Evolutionary conservation across 2,329 filamentous ascomycete genomes (phyloP).

Genomic region (Xylariaceae sp.): DNA sequence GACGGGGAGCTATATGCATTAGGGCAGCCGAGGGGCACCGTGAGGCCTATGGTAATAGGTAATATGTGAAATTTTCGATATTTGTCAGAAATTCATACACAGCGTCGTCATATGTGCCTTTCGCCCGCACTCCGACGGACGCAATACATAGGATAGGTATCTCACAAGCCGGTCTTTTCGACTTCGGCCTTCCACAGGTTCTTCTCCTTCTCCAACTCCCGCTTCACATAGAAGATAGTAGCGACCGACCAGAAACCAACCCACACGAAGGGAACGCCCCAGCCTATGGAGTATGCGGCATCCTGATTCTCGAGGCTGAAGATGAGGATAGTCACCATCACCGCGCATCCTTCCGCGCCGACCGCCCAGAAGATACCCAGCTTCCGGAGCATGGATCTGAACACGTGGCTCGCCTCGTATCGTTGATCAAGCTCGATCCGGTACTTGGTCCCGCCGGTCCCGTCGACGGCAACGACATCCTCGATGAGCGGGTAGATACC

Average conservation of each 20-base stretch:
- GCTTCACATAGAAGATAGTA: constrained; percentile 20
- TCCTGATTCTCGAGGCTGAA: constrained; percentile 6
- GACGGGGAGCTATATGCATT: too few species aligned
- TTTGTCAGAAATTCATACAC: too few species aligned
- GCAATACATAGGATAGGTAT: too few species aligned
- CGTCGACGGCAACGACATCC: constrained; percentile 45
- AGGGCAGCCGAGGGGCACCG: too few species aligned
- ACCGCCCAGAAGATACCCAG: constrained; percentile 44
- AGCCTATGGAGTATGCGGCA: constrained; percentile 8
- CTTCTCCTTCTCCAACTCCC: constrained; percentile 18
- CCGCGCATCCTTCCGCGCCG: constrained; percentile 15
- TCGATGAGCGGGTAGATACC: constrained; percentile 48
- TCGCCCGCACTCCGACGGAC: too few species aligned
- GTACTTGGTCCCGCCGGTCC: constrained; percentile 43
- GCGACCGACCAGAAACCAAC: constrained; percentile 10
- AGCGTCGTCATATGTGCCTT: too few species aligned
- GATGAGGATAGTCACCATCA: constrained; percentile 6
- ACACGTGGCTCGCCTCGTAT: constrained; percentile 44
- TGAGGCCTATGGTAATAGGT: too few species aligned
- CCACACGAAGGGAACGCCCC: constrained; percentile 11
- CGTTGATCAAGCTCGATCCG: constrained; percentile 41
- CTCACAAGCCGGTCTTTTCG: too few species aligned
- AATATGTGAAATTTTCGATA: too few species aligned
- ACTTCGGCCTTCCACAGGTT: constrained; percentile 19
- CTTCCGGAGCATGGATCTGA: constrained; percentile 44